Conservation (phyloP, 176 grass and related monocot genomes). For the Ensete glaucum region DNA sequence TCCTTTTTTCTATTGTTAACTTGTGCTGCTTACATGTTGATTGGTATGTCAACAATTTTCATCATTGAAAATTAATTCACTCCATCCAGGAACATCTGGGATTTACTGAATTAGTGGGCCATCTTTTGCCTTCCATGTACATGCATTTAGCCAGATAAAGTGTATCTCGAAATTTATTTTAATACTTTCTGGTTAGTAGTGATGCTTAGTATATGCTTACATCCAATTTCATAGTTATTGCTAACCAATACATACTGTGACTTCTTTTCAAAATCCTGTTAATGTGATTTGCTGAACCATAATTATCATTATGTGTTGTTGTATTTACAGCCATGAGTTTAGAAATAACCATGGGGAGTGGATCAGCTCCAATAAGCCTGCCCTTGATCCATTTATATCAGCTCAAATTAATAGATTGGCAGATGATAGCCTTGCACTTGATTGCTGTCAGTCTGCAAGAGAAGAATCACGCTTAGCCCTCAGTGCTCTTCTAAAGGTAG, state of each 20-base stretch:
- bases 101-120: neutral
- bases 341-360: slow-evolving; percentile 80
- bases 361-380: slow-evolving; percentile 59
- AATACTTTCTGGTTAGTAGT: too few relatives aligned
- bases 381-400: slow-evolving; percentile 55
- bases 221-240: neutral
- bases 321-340: slow-evolving; percentile 66
- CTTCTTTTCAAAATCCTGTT: neutral
- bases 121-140: neutral
- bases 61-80: neutral
- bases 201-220: neutral
- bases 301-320: slow-evolving; percentile 19
- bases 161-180: too few relatives aligned
- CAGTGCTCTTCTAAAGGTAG: slow-evolving; percentile 72
- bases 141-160: too few relatives aligned
- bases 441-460: slow-evolving; percentile 45
- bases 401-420: slow-evolving; percentile 32
- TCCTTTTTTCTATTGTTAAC: too few relatives aligned
- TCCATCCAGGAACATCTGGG: neutral
- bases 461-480: slow-evolving; percentile 57
- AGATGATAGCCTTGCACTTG: slow-evolving; percentile 31
- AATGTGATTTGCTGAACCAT: neutral
- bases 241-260: neutral
- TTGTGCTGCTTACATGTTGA: neutral
- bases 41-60: neutral